Evolutionary conservation across 2,329 filamentous ascomycete species (phyloP).

Genomic region (Cladobotryum mycophilum): DNA sequence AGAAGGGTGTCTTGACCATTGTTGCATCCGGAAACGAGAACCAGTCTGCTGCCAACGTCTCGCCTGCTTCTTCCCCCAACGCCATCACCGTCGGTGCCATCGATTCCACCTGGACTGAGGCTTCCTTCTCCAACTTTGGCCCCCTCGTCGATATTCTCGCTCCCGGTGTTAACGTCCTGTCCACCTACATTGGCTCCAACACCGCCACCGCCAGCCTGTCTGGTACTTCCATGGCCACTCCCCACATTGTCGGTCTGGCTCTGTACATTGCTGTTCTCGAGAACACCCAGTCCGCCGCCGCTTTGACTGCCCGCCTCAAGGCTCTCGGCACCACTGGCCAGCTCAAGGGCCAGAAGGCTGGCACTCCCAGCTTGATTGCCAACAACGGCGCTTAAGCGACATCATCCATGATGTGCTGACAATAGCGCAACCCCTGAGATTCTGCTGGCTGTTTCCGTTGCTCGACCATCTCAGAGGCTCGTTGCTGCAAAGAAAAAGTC

Average conservation of each 20-base stretch:
- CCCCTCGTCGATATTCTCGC: conserved; percentile 43
- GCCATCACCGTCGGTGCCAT: conserved; percentile 50
- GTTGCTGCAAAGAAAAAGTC: too few relatives aligned
- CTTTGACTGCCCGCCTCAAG: conserved; percentile 36
- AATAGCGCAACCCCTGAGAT: not conserved
- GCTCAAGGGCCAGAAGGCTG: conserved; percentile 26
- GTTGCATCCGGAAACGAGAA: conserved; percentile 51
- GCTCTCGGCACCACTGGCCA: conserved; percentile 34
- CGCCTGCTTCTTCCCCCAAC: conserved; percentile 41
- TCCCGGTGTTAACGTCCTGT: conserved; percentile 40
- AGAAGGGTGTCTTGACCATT: conserved; percentile 43
- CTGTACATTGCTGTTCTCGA: conserved; percentile 48
- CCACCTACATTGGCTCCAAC: conserved; percentile 38
- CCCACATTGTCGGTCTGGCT: conserved; percentile 54
- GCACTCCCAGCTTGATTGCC: conserved; percentile 39
- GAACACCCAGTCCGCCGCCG: conserved; percentile 32
- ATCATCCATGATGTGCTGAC: not conserved
- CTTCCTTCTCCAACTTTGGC: conserved; percentile 47
- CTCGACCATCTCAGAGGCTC: too few relatives aligned
- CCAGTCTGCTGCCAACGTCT: conserved; percentile 23
- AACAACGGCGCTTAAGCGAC: conserved; percentile 35
- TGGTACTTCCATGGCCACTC: conserved; percentile 58
- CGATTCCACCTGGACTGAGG: conserved; percentile 30
- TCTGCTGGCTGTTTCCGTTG: too few relatives aligned
- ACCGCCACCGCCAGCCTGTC: conserved; percentile 41